A percentile compares a stretch with the other conserved stretches of the same genome.
Conservation (phyloP, 1,139 yeast species). For the Sugiyamaella pinicola region DNA sequence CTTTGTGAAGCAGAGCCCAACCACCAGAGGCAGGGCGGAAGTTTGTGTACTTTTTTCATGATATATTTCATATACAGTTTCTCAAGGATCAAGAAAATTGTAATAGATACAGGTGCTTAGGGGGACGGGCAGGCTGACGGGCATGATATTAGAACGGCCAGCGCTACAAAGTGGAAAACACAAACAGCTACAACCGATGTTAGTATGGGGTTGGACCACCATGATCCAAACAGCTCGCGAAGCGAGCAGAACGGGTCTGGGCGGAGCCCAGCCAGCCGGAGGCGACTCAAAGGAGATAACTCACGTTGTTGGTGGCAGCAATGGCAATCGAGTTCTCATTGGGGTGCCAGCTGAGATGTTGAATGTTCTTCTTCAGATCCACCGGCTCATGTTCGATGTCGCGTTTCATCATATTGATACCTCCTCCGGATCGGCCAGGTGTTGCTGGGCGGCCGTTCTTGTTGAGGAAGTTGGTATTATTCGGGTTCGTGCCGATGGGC, state of each 20-base stretch:
- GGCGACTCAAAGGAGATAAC: no score
- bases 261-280: no score
- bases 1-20: conserved; percentile 1
- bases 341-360: conserved; percentile 99
- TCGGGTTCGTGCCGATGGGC: conserved; percentile 32
- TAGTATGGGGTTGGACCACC: neutral
- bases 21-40: conserved; percentile 6
- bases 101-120: conserved; percentile 13
- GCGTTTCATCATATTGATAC: conserved; percentile 38
- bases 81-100: conserved; percentile 13
- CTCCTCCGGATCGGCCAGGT: conserved; percentile 33
- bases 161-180: conserved; percentile 44
- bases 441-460: conserved; percentile 29
- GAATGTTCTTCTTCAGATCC: conserved; percentile 91
- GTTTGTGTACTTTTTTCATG: neutral
- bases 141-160: neutral
- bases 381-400: conserved; percentile 76
- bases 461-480: conserved; percentile 25
- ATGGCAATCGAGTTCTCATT: conserved; percentile 94
- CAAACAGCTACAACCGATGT: conserved; percentile 38
- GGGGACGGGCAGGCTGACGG: neutral
- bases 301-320: conserved; percentile 95
- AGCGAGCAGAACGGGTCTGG: no score
- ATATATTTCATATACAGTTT: conserved; percentile 19
- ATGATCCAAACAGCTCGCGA: no score